Evolutionary conservation across 306 rosid species (phyloP), one percentile per base, ranked within the genome.

Genomic region (Cucumis melo): DNA sequence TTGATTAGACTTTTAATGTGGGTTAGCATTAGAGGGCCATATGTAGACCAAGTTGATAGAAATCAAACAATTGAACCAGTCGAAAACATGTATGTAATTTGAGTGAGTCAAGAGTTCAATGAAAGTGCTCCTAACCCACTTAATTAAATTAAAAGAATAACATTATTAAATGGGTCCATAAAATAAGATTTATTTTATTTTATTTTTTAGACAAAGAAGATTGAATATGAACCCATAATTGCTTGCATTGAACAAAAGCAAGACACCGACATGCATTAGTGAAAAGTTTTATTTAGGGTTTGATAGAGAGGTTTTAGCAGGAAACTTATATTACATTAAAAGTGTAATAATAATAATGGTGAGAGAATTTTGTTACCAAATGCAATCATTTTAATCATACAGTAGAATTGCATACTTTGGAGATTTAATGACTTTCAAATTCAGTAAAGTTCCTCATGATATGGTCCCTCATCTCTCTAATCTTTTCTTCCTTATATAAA

Each of bases 241-340:
- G 54, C 89, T 88, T 80, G 80, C 74, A 75, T 78, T 51, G 62
- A 73, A 73, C 17, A 51, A 73, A 71, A 24, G 76, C 78, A 75
- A 75, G 85, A 79, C 90, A 87, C 98, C 93, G 96, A 89, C 92
- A 82, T 81, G 38, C 63, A 13, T 61, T 82, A 79, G 24, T 55
- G 67, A 78, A 63, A 62, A 36, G 64, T 48, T 58, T 59, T 6
- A 36, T 34, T 74, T 62, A 87, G 75, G 64, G 51, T 68, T 63
- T 41, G 59, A 71, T 77, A 81, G 73, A 81, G 77, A 74, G 39
- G 77, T 54, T 16, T 74, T 67, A 67, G 19, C 42, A 67, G 54
- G 74, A 42, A 67, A 6, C n/a, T 81, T 63, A 79, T 16, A 84
- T 81, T 29, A 67, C 74, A 67, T 67, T 20, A 67, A 73, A 36